Evolutionary conservation across 2,329 filamentous ascomycete genomes (phyloP).

Genomic region (Aspergillus proliferans): DNA sequence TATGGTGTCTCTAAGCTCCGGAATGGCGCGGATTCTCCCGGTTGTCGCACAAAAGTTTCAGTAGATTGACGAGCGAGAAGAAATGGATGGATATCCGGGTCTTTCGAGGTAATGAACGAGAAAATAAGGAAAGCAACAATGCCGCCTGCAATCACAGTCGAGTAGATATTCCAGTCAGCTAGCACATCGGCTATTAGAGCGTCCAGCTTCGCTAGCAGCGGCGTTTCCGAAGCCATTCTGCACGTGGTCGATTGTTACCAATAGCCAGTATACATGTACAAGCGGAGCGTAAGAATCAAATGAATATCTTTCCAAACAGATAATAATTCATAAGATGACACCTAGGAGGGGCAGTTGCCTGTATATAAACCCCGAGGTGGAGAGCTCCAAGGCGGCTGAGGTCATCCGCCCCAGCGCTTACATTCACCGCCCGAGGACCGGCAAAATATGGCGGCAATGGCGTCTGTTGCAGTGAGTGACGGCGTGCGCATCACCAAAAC

Average conservation of each 20-base stretch:
- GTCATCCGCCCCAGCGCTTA: background rate
- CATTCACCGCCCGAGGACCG: background rate
- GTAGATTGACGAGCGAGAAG: constrained; percentile 79
- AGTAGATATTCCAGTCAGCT: constrained; percentile 75
- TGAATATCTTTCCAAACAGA: background rate
- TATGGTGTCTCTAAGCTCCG: constrained; percentile 78
- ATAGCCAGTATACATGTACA: background rate
- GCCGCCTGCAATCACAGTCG: constrained; percentile 62
- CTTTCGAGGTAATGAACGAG: constrained; percentile 62
- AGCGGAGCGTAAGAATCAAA: background rate
- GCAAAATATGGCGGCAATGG: constrained; percentile 15
- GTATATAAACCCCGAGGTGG: background rate
- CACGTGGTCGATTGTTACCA: constrained; percentile 1
- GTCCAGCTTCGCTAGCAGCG: constrained; percentile 63
- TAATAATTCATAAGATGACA: background rate
- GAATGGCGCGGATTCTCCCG: constrained; percentile 79
- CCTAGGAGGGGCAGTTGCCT: background rate
- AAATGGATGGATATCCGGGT: constrained; percentile 88
- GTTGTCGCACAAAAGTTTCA: constrained; percentile 70
- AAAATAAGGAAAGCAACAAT: constrained; percentile 65
- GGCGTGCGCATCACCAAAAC: constrained; percentile 13
- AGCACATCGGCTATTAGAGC: constrained; percentile 62
- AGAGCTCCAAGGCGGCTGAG: background rate
- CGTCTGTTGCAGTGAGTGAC: constrained; percentile 12
- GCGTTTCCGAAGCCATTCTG: constrained; percentile 41